These are phyloP conservation scores for Malus hybrid DNA, from an alignment of 331 rosid species.

Conservation along the genomic window DNA sequence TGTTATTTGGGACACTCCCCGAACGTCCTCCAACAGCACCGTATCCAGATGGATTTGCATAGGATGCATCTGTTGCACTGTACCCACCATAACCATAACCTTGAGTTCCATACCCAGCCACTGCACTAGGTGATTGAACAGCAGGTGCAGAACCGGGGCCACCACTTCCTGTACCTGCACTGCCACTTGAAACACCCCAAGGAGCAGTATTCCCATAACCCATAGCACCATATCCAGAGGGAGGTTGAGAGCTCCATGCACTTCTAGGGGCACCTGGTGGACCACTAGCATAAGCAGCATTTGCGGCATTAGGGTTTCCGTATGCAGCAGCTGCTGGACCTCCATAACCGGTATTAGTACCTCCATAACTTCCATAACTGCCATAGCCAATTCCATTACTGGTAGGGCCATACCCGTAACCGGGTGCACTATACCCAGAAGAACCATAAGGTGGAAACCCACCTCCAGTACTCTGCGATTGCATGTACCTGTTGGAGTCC, in stretches of 20 bases:
- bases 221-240: constrained; percentile 91
- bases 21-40: constrained; percentile 90
- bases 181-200: constrained; percentile 71
- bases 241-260: constrained; percentile 81
- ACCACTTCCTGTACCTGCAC: constrained; percentile 56
- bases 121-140: constrained; percentile 91
- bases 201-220: constrained; percentile 79
- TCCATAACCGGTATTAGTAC: constrained; percentile 70
- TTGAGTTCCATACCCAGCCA: constrained; percentile 78
- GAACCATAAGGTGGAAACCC: constrained; percentile 94
- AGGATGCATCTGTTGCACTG: constrained; percentile 55
- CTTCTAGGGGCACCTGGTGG: constrained; percentile 82
- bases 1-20: constrained; percentile 60
- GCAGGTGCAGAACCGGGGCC: constrained; percentile 71
- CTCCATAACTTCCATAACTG: constrained; percentile 75
- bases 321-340: constrained; percentile 84
- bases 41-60: constrained; percentile 70
- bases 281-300: constrained; percentile 74
- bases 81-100: constrained; percentile 83
- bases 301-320: constrained; percentile 80
- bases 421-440: constrained; percentile 66
- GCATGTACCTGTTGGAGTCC: constrained; percentile 90
- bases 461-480: constrained; percentile 67
- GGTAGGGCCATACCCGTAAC: constrained; percentile 90
- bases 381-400: constrained; percentile 79